A percentile compares a stretch with the other conserved stretches of the same genome.
Conservation (phyloP, 306 rosid species). For the Trichosanthes truncata region DNA sequence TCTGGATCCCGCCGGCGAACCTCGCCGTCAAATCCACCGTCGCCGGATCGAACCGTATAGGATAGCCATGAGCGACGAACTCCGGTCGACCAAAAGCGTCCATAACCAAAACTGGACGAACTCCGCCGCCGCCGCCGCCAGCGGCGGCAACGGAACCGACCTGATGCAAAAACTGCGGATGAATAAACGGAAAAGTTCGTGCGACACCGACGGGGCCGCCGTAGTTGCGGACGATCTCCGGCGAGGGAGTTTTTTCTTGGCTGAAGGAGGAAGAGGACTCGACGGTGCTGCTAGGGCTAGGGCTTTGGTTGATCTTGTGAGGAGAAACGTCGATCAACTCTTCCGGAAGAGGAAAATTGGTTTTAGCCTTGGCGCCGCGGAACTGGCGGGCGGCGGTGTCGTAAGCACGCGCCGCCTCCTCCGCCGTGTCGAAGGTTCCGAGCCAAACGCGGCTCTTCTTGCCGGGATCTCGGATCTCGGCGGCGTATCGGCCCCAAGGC, state of each 20-base stretch:
- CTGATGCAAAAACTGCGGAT: conserved; percentile 15
- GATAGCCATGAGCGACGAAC: conserved; percentile 23
- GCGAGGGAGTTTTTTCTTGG: conserved; percentile 14
- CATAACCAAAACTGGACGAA: conserved; percentile 20
- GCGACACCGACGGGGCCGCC: neutral
- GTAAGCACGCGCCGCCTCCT: conserved; percentile 21
- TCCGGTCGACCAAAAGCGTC: conserved; percentile 2
- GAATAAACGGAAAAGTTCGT: conserved; percentile 37
- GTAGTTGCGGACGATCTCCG: conserved; percentile 21
- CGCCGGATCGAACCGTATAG: conserved; percentile 24
- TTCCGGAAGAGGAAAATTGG: conserved; percentile 6
- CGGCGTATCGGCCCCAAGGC: conserved; percentile 26
- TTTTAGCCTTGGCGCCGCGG: conserved; percentile 18
- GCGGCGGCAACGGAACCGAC: conserved; percentile 3
- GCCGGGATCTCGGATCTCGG: conserved; percentile 21
- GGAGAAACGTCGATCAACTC: neutral
- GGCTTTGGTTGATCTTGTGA: conserved; percentile 4
- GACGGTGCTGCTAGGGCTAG: conserved; percentile 9
- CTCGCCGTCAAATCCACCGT: conserved; percentile 20
- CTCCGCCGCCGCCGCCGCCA: neutral
- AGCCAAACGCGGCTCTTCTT: conserved; percentile 25
- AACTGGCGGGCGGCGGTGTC: conserved; percentile 15
- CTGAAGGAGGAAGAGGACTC: conserved; percentile 24
- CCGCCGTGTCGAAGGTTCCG: conserved; percentile 18
- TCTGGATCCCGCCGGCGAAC: conserved; percentile 20